These are phyloP conservation scores for Trypanosoma caninum DNA, from an alignment of 208 protist species.

Conservation along the genomic window DNA sequence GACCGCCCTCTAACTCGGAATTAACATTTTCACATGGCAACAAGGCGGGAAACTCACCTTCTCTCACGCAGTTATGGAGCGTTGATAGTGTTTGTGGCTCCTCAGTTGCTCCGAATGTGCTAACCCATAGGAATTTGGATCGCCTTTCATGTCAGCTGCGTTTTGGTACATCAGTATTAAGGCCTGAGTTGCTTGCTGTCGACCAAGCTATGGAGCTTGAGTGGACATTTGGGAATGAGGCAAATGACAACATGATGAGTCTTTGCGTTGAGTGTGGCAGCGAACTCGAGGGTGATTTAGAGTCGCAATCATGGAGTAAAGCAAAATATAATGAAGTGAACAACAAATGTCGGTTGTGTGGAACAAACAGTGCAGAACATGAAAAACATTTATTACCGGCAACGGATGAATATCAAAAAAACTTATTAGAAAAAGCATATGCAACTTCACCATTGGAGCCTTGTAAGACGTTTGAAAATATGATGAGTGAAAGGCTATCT, in stretches of 20 bases:
- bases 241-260: neutral
- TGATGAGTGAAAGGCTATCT: neutral
- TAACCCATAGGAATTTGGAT: constrained; percentile 18
- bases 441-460: too few species aligned
- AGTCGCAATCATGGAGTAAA: too few species aligned
- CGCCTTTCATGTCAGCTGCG: constrained; percentile 15
- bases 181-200: constrained; percentile 1
- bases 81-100: constrained; percentile 17
- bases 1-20: neutral
- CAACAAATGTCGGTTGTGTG: neutral
- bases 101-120: neutral
- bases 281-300: too few species aligned
- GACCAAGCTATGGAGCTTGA: neutral
- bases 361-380: neutral
- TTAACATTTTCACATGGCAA: neutral
- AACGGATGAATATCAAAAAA: too few species aligned
- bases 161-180: neutral
- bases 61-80: constrained; percentile 2
- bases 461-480: neutral
- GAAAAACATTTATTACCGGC: too few species aligned
- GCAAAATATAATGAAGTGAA: too few species aligned
- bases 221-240: neutral
- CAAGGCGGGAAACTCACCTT: neutral
- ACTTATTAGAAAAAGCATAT: too few species aligned
- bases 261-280: too few species aligned